A percentile compares a stretch with the other conserved stretches of the same genome.
Conservation (phyloP, 139 green algal genomes). For the Auxenochlorella pyrenoidosa region DNA sequence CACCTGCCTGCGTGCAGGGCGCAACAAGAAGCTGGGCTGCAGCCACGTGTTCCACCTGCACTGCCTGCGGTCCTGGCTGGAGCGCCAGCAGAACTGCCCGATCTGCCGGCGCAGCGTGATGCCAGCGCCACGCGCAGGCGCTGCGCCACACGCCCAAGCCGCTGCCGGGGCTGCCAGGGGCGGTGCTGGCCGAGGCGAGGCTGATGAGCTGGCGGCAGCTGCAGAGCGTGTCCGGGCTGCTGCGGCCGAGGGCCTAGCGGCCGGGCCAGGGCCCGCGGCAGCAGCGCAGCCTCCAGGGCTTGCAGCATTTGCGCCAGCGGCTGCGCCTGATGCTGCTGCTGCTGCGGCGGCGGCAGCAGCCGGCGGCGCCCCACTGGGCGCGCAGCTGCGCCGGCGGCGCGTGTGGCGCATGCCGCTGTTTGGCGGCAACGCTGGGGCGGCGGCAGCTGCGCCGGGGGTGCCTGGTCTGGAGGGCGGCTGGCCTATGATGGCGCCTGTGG, state of each 20-base stretch:
- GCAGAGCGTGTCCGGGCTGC: neutral
- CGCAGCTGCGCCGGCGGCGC: neutral
- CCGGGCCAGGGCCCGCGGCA: neutral
- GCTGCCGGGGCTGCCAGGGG: neutral
- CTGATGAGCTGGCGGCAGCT: neutral
- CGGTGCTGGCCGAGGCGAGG: neutral
- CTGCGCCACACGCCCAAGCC: neutral
- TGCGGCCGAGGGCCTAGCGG: neutral
- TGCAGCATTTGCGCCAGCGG: neutral
- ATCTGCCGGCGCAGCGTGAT: conserved; percentile 79
- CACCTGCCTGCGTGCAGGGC: neutral
- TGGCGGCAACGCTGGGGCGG: neutral
- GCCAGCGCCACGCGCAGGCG: conserved; percentile 19
- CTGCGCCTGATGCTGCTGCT: neutral
- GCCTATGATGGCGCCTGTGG: neutral
- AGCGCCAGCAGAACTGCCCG: conserved; percentile 97
- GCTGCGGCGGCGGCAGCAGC: neutral
- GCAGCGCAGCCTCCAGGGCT: neutral
- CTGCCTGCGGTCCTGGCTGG: conserved; percentile 97
- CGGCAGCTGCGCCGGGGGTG: neutral
- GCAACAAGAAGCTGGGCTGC: conserved; percentile 95
- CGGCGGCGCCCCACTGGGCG: neutral
- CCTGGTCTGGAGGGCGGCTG: neutral
- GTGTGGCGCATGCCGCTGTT: neutral
- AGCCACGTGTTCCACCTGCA: conserved; percentile 96